Conservation (phyloP, 108 stramenopile species). For the Stephanodiscus triporus region DNA sequence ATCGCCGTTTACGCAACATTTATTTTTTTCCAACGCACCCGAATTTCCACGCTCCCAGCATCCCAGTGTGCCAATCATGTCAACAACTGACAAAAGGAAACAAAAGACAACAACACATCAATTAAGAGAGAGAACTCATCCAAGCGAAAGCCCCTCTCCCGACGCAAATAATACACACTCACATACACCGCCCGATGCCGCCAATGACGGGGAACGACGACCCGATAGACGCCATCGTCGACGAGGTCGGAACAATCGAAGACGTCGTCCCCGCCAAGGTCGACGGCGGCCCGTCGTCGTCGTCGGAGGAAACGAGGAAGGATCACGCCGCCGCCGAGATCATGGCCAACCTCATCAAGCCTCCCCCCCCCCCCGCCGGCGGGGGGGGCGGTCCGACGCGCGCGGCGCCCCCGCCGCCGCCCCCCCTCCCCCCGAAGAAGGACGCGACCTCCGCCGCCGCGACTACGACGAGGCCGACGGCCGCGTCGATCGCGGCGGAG, state of each 20-base stretch:
- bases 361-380: not conserved
- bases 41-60: not conserved
- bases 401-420: not conserved
- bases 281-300: too few relatives aligned
- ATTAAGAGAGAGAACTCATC: not conserved
- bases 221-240: too few relatives aligned
- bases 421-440: not conserved
- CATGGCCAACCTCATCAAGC: not conserved
- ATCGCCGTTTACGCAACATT: not conserved
- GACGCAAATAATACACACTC: not conserved
- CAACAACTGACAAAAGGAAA: too few relatives aligned
- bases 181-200: not conserved
- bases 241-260: too few relatives aligned
- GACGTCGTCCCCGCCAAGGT: not conserved
- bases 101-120: not conserved
- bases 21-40: not conserved
- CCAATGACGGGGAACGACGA: too few relatives aligned
- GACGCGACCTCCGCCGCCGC: not conserved
- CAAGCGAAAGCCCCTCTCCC: not conserved
- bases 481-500: conserved; percentile 1
- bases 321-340: conserved; percentile 6
- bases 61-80: too few relatives aligned
- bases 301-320: conserved; percentile 1
- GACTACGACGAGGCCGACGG: not conserved
- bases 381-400: too few relatives aligned